Evolutionary conservation across 129 eudicot genomes (phyloP).

Genomic region (Lactuca sativa): DNA sequence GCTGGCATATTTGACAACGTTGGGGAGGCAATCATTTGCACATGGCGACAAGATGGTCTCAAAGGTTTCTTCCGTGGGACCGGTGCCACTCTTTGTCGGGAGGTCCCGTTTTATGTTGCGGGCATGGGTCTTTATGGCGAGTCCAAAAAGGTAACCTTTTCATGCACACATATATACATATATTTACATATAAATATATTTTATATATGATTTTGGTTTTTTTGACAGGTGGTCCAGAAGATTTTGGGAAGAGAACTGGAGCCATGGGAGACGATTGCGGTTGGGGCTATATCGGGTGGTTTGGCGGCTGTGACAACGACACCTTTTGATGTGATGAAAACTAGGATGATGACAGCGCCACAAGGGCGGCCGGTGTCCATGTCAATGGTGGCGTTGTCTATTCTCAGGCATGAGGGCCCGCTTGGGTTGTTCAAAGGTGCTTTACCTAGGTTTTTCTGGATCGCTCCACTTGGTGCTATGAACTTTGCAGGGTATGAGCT

Average conservation of each 20-base stretch:
- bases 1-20: constrained; percentile 86
- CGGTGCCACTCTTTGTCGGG: constrained; percentile 94
- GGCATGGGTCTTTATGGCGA: constrained; percentile 98
- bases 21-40: constrained; percentile 80
- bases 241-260: constrained; percentile 79
- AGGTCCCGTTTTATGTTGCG: constrained; percentile 92
- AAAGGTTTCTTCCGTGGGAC: constrained; percentile 98
- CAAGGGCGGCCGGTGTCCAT: constrained; percentile 69
- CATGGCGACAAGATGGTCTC: constrained; percentile 95
- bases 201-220: not conserved
- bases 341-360: constrained; percentile 94
- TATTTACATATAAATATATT: not conserved
- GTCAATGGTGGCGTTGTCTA: constrained; percentile 69
- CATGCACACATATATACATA: too few relatives aligned
- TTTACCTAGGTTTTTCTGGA: constrained; percentile 93
- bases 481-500: constrained; percentile 97
- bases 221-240: constrained; percentile 57
- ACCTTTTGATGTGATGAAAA: constrained; percentile 94
- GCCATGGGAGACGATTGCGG: constrained; percentile 92
- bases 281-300: constrained; percentile 96
- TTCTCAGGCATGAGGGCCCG: constrained; percentile 85
- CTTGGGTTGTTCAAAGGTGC: constrained; percentile 95
- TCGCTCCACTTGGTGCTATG: constrained; percentile 97
- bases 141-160: constrained; percentile 74
- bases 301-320: constrained; percentile 88